phyloP scores from a whole-genome alignment of 2,329 filamentous ascomycete species.

The Alternaria sp. region DNA sequence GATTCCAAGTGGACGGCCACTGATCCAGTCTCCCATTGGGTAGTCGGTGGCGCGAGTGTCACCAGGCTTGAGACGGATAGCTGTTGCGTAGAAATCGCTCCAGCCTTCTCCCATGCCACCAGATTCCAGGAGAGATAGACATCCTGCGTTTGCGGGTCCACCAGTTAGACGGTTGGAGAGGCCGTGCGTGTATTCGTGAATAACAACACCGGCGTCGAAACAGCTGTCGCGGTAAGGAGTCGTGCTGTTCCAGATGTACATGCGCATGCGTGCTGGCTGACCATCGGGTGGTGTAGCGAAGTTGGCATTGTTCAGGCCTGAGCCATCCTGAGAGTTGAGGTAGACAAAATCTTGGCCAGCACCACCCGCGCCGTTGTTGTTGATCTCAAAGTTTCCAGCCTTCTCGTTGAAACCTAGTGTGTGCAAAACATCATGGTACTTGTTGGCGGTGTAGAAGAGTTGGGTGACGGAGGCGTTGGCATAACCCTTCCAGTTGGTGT shows the following conservation, averaged over 20 bases:
- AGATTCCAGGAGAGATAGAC: constrained; percentile 59
- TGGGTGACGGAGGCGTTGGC: constrained; percentile 66
- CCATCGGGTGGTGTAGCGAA: constrained; percentile 59
- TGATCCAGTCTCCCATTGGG: constrained; percentile 62
- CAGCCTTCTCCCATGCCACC: constrained; percentile 69
- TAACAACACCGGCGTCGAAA: constrained; percentile 69
- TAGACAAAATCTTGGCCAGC: constrained; percentile 63
- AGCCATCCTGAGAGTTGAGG: constrained; percentile 66
- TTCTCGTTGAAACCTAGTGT: constrained; percentile 65
- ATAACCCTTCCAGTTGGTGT: constrained; percentile 51
- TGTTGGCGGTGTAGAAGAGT: constrained; percentile 69
- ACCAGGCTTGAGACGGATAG: constrained; percentile 57
- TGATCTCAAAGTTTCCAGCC: constrained; percentile 68
- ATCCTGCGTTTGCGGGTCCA: constrained; percentile 63
- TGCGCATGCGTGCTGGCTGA: constrained; percentile 63
- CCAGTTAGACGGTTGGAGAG: constrained; percentile 68
- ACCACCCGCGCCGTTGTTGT: constrained; percentile 66
- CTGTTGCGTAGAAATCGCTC: constrained; percentile 65
- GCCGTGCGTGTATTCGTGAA: constrained; percentile 59
- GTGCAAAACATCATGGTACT: constrained; percentile 68
- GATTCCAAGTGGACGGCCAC: constrained; percentile 57
- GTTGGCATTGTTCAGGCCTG: constrained; percentile 65
- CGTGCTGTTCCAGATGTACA: constrained; percentile 65
- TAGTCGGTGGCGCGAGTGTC: constrained; percentile 61
- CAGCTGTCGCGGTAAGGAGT: constrained; percentile 62